Percentiles rank a stretch among this genome's conserved stretches.
Conservation (phyloP, 164 flowering plant species). For the Berberis vulgaris region DNA sequence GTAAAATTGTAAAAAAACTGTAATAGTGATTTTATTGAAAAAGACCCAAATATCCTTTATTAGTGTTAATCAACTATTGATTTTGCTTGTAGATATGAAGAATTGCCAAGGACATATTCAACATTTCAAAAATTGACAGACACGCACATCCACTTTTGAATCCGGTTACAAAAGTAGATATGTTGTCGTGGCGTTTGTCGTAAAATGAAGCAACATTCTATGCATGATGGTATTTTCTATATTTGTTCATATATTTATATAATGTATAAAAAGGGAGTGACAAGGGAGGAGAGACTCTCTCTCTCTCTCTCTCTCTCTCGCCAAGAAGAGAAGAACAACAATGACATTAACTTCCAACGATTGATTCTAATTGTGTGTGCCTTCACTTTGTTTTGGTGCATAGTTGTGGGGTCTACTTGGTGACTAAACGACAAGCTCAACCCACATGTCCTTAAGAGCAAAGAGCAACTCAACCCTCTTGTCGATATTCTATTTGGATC, state of each 20-base stretch:
- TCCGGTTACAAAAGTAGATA: conserved; percentile 2
- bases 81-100: too few species aligned
- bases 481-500: too few species aligned
- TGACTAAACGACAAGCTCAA: too few species aligned
- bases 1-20: too few species aligned
- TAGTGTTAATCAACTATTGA: too few species aligned
- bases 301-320: background rate
- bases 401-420: too few species aligned
- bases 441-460: too few species aligned
- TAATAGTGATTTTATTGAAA: too few species aligned
- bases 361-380: background rate
- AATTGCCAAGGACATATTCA: too few species aligned
- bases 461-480: too few species aligned
- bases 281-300: background rate
- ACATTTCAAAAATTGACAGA: too few species aligned
- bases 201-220: conserved; percentile 12
- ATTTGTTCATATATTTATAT: background rate
- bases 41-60: too few species aligned
- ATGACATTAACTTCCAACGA: background rate
- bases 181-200: conserved; percentile 13
- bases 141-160: background rate
- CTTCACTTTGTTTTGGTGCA: background rate
- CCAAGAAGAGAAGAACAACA: background rate
- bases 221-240: background rate
- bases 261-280: background rate